Base-by-base conservation (phyloP, 108 stramenopile genomes). In the Skeletonema menzelii region DNA sequence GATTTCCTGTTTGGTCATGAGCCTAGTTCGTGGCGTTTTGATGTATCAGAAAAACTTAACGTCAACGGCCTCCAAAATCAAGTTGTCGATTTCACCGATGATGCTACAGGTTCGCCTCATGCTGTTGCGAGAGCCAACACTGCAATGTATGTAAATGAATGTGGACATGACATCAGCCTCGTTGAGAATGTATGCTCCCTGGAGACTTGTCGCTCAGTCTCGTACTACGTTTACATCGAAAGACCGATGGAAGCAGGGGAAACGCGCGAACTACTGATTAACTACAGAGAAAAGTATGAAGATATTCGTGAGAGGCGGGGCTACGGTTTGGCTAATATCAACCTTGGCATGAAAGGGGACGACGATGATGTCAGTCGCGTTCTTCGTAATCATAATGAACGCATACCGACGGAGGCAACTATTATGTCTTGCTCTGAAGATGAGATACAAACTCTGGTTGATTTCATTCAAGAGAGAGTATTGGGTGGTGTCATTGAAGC, bases 91-190 rank as follows among this genome's bases (percentile, higher is more conserved):
- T 73, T 82, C 61, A 82, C 80, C 6, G 65, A 67, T 58, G 80
- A 82, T 20, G 42, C 62, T 5, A 77, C 76, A 0, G 80, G 80
- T 12, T 63, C 65, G 8, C 73, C 80, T 31, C 80, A 82, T 57
- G 38, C 34, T 13, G 65, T 27, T 19, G 80, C 80, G 12, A 40
- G 46, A 63, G 42, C 59, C 34, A 53, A 77, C 44, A 26, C 71
- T 20, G 34, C 44, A 7, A 77, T 77, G 80, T 82, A 82, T 30
- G 80, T 82, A 0, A 82, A 82, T 47, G 80, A 82, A 62, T 75
- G 76, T 42, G 80, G 80, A 0, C 68, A 82, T 40, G 49, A 72
- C 38, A 49, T 22, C 0, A 17, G 40, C 47, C 57, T 77, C 3
- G 66, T 73, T 28, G 76, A 82, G 57, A 82, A 82, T 44, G 58